Evolutionary conservation across 768 basidiomycete genomes (phyloP), one percentile per base, ranked within the genome.

Genomic region (Daedalea quercina): DNA sequence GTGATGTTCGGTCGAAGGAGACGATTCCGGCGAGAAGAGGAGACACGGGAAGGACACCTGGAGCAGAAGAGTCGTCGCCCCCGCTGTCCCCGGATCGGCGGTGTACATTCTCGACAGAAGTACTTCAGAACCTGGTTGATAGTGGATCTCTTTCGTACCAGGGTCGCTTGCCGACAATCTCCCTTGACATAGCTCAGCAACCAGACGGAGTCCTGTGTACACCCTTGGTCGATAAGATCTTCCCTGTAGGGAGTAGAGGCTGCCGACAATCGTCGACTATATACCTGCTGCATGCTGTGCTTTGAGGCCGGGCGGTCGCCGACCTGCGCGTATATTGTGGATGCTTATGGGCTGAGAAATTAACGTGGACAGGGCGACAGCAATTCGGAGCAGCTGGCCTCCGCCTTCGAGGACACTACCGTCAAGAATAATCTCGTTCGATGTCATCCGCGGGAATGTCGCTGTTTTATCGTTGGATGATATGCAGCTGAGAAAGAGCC

Each of bases 271-370:
- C 6, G 31, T 22, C 17, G 34, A 42, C 67, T n/a, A n/a, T n/a
- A n/a, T n/a, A 80, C 86, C 87, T 58, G 83, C 78, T 46, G 79
- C 78, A 65, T 90, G 88, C 60, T 91, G 87, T 44, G 78, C 80
- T 61, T 78, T 85, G 34, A 90, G 69, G 1, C 87, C 88, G 15
- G 85, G 81, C 17, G 78, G 79, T 31, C 54, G 73, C 46, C 88
- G 74, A 23, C 74, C 74, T 45, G 68, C 68, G 26, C 88, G 79
- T 25, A 90, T 79, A 15, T 84, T 82, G 31, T 76, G 64, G 44
- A 90, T 79, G 3, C 70, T 68, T 24, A 89, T 70, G 1, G 83
- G 79, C 52, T 75, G 82, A n/a, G 68, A 68, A 15, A 88, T 71
- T 17, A 90, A 69, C 9, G 80, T 77, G n/a, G 88, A 79, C 33